Conservation (phyloP, 148 eudicot genomes). For the Fallopia convolvulus region DNA sequence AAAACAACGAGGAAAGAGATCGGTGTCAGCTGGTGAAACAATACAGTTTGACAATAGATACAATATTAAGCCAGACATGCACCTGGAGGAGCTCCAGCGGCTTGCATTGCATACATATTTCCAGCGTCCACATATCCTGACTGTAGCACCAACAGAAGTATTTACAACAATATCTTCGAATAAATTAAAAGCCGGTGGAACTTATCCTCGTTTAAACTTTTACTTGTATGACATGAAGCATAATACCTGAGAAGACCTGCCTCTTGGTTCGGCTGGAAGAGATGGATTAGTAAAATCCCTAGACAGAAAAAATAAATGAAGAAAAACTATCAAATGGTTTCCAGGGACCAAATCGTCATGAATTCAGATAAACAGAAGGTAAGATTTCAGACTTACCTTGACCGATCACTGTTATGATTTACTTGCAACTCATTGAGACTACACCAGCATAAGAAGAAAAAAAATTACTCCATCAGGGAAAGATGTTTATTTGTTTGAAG, state of each 20-base stretch:
- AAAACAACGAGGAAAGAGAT: slow-evolving; percentile 16
- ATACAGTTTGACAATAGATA: not conserved
- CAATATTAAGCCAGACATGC: slow-evolving; percentile 2
- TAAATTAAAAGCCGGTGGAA: not conserved
- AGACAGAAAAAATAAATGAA: not conserved
- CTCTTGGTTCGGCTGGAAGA: slow-evolving; percentile 79
- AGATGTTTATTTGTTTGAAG: not conserved
- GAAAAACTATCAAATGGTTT: not conserved
- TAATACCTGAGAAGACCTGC: slow-evolving; percentile 76
- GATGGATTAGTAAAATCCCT: slow-evolving; percentile 93
- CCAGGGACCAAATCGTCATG: not conserved
- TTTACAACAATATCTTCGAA: not conserved
- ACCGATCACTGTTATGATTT: slow-evolving; percentile 78
- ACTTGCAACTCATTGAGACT: slow-evolving; percentile 93
- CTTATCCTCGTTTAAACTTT: not conserved
- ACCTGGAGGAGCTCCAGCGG: slow-evolving; percentile 50
- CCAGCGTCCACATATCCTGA: slow-evolving; percentile 74
- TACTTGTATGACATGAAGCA: not conserved
- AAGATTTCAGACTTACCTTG: slow-evolving; percentile 40
- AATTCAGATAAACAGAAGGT: slow-evolving; percentile 9
- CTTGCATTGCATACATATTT: slow-evolving; percentile 53
- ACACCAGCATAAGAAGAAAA: slow-evolving; percentile 15
- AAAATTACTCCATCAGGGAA: not conserved
- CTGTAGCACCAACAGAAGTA: slow-evolving; percentile 28
- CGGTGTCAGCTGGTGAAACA: slow-evolving; percentile 9